Conservation (phyloP, 768 basidiomycete genomes). For the Podaxis pistillaris region DNA sequence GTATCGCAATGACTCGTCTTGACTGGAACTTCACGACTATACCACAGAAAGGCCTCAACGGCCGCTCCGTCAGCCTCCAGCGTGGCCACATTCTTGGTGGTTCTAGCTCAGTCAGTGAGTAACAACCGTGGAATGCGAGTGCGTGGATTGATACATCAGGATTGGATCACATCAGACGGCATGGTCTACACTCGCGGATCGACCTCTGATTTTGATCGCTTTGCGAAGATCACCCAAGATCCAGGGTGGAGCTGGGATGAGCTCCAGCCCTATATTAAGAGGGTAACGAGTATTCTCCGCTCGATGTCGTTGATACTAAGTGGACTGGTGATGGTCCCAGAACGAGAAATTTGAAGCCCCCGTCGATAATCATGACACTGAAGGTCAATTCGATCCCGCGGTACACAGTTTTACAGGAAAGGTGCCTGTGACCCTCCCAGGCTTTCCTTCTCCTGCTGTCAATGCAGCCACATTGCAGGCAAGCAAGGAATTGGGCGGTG, state of each 20-base stretch:
- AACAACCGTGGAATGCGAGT: neutral
- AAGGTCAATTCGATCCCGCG: conserved; percentile 21
- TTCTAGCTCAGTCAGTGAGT: conserved; percentile 30
- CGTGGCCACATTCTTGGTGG: conserved; percentile 34
- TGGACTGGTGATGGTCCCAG: conserved; percentile 1
- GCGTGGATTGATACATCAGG: conserved; percentile 11
- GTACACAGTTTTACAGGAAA: conserved; percentile 20
- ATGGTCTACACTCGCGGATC: conserved; percentile 27
- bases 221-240: conserved; percentile 27
- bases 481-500: conserved; percentile 11
- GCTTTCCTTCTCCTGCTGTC: conserved; percentile 11
- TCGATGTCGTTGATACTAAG: conserved; percentile 14
- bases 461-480: conserved; percentile 22
- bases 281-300: conserved; percentile 14
- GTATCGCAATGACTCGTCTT: neutral
- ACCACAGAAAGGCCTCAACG: conserved; percentile 26
- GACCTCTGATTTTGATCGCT: conserved; percentile 22
- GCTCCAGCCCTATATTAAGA: conserved; percentile 24
- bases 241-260: conserved; percentile 34
- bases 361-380: conserved; percentile 18
- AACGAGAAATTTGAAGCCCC: conserved; percentile 20
- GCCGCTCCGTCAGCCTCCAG: conserved; percentile 24
- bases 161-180: neutral
- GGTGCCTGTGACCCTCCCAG: conserved; percentile 18
- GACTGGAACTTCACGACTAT: conserved; percentile 33